Evolutionary conservation across 345 rosid species (phyloP), one percentile per base, ranked within the genome.

Genomic region (Balakata baccata): DNA sequence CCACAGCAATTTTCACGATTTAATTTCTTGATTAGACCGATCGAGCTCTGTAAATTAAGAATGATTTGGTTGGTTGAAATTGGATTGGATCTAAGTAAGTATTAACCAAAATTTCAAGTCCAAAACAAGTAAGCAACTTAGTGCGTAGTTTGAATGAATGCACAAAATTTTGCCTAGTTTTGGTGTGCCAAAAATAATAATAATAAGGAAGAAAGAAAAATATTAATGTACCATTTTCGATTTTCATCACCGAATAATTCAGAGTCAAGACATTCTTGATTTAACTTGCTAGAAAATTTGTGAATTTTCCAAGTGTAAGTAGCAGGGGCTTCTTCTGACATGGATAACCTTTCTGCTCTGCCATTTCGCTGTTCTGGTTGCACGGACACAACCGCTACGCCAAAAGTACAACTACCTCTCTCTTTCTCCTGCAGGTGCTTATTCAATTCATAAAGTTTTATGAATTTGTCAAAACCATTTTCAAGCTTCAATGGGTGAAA

Each of bases 391-490:
- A 58, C 84, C 66, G 83, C 85, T 10, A 72, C 87, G 20, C 86
- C 88, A 37, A 87, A 20, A 11, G 77, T 80, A 46, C 84, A 84
- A 4, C 72, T 41, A 69, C 83, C 88, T 0, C 34, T 84, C 90
- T 20, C 80, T 76, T 12, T 46, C 62, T 16, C 66, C 61, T n/a
- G n/a, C n/a, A 52, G 25, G 11, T n/a, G 9, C 12, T 79, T 78
- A 0, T 41, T 72, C 29, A 87, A 77, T 22, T 37, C 18, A 59
- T 62, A 50, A 29, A 80, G 34, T 0, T 73, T 71, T 68, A 77
- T 49, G 58, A 85, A 62, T 18, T 83, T 49, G 77, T 87, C 86
- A 18, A 85, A 78, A 23, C 90, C 90, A 73, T 81, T 43, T 77
- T 83, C 82, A 8, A 54, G 75, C 64, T 78, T 85, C 60, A 75